Evolutionary conservation across 257 asterid genomes (phyloP).

Genomic region (Striga asiatica): DNA sequence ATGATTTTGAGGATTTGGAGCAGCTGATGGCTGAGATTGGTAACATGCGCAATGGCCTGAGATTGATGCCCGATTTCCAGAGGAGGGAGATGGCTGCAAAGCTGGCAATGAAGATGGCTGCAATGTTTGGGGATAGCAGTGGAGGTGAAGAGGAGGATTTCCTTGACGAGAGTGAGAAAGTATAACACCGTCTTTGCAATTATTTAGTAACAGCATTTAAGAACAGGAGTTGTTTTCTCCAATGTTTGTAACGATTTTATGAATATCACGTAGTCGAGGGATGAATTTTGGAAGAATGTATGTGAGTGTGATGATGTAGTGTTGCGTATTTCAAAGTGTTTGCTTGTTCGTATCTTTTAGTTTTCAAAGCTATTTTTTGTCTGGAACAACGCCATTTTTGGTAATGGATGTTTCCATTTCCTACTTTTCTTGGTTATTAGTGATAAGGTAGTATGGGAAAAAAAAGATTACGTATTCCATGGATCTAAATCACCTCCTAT

Average conservation of each 20-base stretch:
- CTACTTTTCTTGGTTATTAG: too few species aligned
- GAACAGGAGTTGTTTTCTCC: too few species aligned
- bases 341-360: conserved; percentile 1
- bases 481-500: too few species aligned
- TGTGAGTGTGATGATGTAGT: too few species aligned
- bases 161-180: conserved; percentile 16
- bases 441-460: too few species aligned
- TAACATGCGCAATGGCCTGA: conserved; percentile 52
- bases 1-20: conserved; percentile 77
- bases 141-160: conserved; percentile 53
- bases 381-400: neutral
- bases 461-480: too few species aligned
- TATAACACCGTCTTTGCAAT: neutral
- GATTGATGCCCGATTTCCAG: conserved; percentile 91
- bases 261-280: conserved; percentile 1
- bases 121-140: conserved; percentile 80
- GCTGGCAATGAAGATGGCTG: conserved; percentile 89
- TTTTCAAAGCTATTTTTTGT: neutral
- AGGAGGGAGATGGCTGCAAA: conserved; percentile 96
- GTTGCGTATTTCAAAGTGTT: too few species aligned
- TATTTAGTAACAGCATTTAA: too few species aligned
- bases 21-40: conserved; percentile 85
- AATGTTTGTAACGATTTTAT: neutral
- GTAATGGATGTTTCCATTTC: neutral
- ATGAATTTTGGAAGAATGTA: too few species aligned